Evolutionary conservation across 176 grass and related monocot species (phyloP), one percentile per base, ranked within the genome.

Genomic region (Alloteropsis semialata): DNA sequence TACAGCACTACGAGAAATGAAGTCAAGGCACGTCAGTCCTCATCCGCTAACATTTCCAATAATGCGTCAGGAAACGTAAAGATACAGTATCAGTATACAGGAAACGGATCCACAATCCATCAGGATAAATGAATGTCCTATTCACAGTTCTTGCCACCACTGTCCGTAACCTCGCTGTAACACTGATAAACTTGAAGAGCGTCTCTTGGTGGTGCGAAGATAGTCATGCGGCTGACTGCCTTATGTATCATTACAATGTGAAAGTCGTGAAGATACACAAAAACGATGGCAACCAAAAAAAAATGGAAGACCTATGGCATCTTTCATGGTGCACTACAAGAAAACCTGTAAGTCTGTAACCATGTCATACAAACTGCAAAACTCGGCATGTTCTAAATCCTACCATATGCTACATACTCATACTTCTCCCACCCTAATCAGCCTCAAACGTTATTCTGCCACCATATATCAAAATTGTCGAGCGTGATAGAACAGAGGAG

Each of bases 351-450:
- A 79, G 60, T 44, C 4, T 89, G 64, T 77, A 70, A 82, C 71
- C 76, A 84, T 64, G 63, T 80, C 79, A 86, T 67, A 84, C 65
- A 44, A 91, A 89, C 65, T 77, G 55, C 76, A 97, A 93, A 91
- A 87, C 70, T 87, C 80, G 82, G 84, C 77, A 84, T 42, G 33
- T 68, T 56, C 79, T 81, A 87, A 76, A 81, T 54, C 72, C 84
- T 88, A 86, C 74, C 48, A 82, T 90, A 87, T 88, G 64, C 88
- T 92, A 96, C 86, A 88, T 82, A 76, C 63, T 85, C 82, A 43
- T 70, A 77, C 71, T 60, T 84, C 89, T 82, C 30, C 54, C 49
- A 53, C 37, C 74, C 78, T 81, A 83, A 91, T 87, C 71, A 86
- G 62, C 53, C 53, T 86, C 82, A 78, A 84, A 37, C 74, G 76